A percentile compares a stretch with the other conserved stretches of the same genome.
phyloP scores from a whole-genome alignment of 306 rosid species.

The Medicago arabica region DNA sequence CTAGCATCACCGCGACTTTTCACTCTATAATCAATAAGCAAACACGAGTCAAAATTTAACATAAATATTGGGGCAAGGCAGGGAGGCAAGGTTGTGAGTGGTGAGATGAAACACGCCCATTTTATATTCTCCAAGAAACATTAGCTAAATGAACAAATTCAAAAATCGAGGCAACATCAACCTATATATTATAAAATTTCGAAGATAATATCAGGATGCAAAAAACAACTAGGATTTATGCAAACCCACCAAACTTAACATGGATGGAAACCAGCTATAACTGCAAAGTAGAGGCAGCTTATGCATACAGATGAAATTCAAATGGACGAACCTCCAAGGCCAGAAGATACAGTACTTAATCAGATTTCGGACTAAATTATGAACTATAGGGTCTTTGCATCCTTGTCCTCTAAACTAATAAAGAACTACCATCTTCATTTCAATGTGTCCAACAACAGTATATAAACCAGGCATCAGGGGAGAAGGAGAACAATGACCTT shows the following conservation, averaged over 20 bases:
- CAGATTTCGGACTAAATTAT: slow-evolving; percentile 22
- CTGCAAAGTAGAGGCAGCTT: slow-evolving; percentile 24
- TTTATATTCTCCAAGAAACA: slow-evolving; percentile 15
- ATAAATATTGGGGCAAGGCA: neutral
- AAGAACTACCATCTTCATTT: slow-evolving; percentile 15
- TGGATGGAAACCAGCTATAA: slow-evolving; percentile 26
- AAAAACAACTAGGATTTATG: slow-evolving; percentile 24
- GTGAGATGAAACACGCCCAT: slow-evolving; percentile 31
- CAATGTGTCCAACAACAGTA: slow-evolving; percentile 21
- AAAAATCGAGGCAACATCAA: slow-evolving; percentile 29
- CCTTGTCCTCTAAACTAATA: slow-evolving; percentile 25
- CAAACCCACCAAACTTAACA: slow-evolving; percentile 29
- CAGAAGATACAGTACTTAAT: slow-evolving; percentile 16
- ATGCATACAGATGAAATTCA: slow-evolving; percentile 30
- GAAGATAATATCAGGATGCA: slow-evolving; percentile 27
- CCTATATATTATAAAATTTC: slow-evolving; percentile 19
- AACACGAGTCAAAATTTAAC: neutral
- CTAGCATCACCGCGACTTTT: slow-evolving; percentile 82
- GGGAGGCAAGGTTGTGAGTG: slow-evolving; percentile 17
- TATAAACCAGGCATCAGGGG: slow-evolving; percentile 21
- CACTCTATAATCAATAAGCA: slow-evolving; percentile 59
- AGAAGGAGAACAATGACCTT: slow-evolving; percentile 5
- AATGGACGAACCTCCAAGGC: slow-evolving; percentile 29
- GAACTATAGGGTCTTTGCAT: slow-evolving; percentile 9
- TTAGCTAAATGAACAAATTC: slow-evolving; percentile 28